Percentiles rank a stretch among this genome's conserved stretches.
Conservation (phyloP, 163 green algal species). For the Volvox carteri region DNA sequence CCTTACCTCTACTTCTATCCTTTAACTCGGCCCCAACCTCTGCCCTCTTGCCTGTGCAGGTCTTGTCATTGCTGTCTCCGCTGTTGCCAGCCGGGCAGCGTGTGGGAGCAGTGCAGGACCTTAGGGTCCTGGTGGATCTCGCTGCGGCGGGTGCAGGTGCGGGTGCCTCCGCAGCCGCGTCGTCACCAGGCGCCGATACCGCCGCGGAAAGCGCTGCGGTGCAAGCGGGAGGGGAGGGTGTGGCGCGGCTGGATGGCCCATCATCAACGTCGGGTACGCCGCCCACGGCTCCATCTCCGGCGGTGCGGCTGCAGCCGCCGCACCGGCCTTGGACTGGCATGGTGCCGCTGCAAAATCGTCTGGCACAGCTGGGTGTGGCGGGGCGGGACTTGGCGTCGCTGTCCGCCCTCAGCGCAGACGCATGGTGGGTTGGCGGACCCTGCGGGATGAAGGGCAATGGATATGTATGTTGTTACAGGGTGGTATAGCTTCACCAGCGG, state of each 20-base stretch:
- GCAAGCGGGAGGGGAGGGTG: too few species aligned
- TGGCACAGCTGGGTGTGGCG: conserved; percentile 45
- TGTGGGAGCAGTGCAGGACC: background rate
- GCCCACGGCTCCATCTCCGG: background rate
- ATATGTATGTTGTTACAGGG: too few species aligned
- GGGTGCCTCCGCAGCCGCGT: background rate
- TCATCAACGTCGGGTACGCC: too few species aligned
- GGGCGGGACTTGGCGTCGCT: conserved; percentile 35
- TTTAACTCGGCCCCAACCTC: too few species aligned
- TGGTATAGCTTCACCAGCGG: too few species aligned
- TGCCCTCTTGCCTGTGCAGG: conserved; percentile 13
- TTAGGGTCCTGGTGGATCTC: conserved; percentile 17
- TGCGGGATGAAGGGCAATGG: too few species aligned
- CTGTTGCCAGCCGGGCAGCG: conserved; percentile 18
- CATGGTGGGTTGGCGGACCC: conserved; percentile 32
- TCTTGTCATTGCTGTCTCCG: conserved; percentile 4
- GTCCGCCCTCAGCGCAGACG: conserved; percentile 21
- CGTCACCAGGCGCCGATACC: too few species aligned
- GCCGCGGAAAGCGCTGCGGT: too few species aligned
- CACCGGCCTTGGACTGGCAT: conserved; percentile 36
- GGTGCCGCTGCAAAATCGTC: conserved; percentile 51
- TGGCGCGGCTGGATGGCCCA: too few species aligned
- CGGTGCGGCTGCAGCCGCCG: background rate
- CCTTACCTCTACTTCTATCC: too few species aligned
- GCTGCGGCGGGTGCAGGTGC: background rate